phyloP scores from a whole-genome alignment of 306 rosid genomes.

The Adenanthera pavonina region DNA sequence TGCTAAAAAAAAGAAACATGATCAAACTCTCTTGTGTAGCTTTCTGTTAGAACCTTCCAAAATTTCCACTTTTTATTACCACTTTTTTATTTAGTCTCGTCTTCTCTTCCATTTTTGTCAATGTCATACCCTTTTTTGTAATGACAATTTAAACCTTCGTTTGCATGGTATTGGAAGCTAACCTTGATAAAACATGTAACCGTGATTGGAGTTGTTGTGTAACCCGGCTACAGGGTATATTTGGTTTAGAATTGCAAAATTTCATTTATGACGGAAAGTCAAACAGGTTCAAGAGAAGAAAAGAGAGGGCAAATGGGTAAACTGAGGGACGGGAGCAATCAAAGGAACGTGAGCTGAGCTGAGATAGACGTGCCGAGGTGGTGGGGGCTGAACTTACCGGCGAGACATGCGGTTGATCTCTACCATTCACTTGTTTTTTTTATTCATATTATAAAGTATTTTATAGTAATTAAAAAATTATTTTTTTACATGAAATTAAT shows the following conservation, averaged over 20 bases:
- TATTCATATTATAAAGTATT: no score
- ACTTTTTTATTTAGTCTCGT: background rate
- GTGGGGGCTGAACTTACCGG: background rate
- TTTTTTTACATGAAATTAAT: no score
- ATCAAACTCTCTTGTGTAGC: background rate
- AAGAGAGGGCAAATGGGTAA: background rate
- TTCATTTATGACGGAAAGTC: no score
- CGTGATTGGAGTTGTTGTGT: no score
- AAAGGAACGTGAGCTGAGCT: background rate
- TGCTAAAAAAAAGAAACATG: background rate
- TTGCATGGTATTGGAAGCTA: background rate
- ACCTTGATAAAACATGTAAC: no score
- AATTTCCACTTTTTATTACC: background rate
- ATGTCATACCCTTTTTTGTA: background rate
- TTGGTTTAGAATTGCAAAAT: no score
- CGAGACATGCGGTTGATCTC: conserved; percentile 19
- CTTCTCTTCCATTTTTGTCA: background rate
- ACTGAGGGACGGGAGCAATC: background rate
- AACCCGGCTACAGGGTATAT: no score
- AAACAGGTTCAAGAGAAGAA: background rate
- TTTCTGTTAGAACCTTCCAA: background rate
- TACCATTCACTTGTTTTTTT: background rate
- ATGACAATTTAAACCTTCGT: background rate
- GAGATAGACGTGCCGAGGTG: background rate
- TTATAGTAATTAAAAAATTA: no score